These are phyloP conservation scores for Candida palmyrensis DNA, from an alignment of 805 yeast species.

Conservation along the genomic window DNA sequence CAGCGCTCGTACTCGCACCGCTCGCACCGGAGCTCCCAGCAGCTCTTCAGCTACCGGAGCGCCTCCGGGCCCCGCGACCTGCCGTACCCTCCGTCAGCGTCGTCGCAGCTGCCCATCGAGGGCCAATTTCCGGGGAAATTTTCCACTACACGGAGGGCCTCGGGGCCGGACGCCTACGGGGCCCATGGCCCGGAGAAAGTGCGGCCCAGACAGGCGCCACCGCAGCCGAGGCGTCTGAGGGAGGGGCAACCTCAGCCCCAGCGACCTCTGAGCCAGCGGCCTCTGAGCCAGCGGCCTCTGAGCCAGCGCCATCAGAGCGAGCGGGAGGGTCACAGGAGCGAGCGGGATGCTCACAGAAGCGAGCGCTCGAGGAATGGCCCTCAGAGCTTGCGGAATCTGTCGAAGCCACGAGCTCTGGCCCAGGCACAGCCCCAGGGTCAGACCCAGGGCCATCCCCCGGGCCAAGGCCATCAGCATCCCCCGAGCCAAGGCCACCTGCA, in stretches of 20 bases:
- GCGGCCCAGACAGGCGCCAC: constrained; percentile 9
- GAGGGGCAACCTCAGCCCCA: no score
- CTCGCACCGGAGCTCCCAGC: constrained; percentile 27
- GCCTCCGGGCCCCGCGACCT: constrained; percentile 17
- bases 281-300: no score
- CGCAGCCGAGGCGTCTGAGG: constrained; percentile 1
- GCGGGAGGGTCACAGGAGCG: no score
- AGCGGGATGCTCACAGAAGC: no score
- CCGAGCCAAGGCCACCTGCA: neutral
- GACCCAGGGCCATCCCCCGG: constrained; percentile 1
- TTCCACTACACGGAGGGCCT: no score
- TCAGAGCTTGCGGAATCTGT: no score
- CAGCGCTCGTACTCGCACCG: constrained; percentile 5
- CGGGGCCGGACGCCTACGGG: no score
- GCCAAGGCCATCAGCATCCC: neutral
- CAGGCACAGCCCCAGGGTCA: no score
- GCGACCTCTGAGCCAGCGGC: no score
- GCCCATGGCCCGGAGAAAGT: constrained; percentile 5
- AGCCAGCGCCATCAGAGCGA: no score
- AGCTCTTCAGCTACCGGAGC: constrained; percentile 30
- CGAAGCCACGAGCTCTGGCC: no score
- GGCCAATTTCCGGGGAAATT: constrained; percentile 8
- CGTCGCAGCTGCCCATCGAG: constrained; percentile 7
- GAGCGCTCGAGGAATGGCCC: no score
- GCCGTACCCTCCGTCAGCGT: constrained; percentile 16